These are phyloP conservation scores for Melaleuca alternifolia DNA, from an alignment of 345 rosid species.

Conservation along the genomic window DNA sequence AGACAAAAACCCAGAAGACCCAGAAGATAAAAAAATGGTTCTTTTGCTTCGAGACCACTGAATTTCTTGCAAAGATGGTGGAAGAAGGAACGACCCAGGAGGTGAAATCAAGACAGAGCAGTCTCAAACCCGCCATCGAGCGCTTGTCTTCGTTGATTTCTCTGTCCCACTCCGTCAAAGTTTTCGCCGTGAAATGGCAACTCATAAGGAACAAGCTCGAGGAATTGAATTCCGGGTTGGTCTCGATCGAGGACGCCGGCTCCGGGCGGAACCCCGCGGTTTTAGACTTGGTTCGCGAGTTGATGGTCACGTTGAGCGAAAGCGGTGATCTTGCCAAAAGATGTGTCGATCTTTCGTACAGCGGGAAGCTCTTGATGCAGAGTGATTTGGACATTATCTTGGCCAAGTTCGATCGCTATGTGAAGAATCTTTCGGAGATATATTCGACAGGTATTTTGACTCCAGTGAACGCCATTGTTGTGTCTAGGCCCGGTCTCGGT, in stretches of 20 bases:
- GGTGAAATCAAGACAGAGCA: background rate
- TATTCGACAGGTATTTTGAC: slow-evolving; percentile 60
- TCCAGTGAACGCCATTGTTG: slow-evolving; percentile 71
- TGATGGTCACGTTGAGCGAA: slow-evolving; percentile 28
- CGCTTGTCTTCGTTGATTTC: background rate
- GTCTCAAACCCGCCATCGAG: background rate
- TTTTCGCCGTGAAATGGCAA: slow-evolving; percentile 77
- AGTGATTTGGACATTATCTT: slow-evolving; percentile 71
- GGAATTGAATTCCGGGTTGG: slow-evolving; percentile 53
- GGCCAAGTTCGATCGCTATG: slow-evolving; percentile 39
- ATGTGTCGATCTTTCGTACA: slow-evolving; percentile 64
- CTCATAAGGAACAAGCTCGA: slow-evolving; percentile 59
- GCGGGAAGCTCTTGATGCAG: slow-evolving; percentile 96
- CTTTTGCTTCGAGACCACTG: background rate
- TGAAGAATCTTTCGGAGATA: slow-evolving; percentile 48
- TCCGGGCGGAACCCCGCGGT: slow-evolving; percentile 36
- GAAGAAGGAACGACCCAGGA: background rate
- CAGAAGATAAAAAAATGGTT: background rate
- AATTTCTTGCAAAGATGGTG: background rate
- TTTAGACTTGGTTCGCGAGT: slow-evolving; percentile 32
- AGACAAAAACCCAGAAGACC: background rate
- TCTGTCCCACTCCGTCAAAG: slow-evolving; percentile 36
- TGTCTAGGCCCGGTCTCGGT: slow-evolving; percentile 50
- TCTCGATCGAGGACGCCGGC: slow-evolving; percentile 42
- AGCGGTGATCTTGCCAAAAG: slow-evolving; percentile 59